phyloP scores from a whole-genome alignment of 129 eudicot species.

The Pseudognaphalium luteoalbum region DNA sequence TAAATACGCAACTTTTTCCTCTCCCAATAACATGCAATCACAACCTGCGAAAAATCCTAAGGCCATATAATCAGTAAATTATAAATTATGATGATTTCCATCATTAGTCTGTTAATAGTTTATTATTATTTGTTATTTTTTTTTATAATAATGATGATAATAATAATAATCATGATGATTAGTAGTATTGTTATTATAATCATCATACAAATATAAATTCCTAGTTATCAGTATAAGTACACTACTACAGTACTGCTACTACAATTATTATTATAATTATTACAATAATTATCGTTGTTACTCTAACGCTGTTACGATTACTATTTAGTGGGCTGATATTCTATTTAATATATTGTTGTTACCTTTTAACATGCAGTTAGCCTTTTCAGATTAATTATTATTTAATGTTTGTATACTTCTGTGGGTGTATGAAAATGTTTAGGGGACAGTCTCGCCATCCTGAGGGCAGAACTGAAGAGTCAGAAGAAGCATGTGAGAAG shows the following conservation, averaged over 20 bases:
- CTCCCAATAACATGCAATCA: not conserved
- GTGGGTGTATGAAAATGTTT: conserved; percentile 14
- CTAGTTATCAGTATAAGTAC: no score
- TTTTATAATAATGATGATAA: no score
- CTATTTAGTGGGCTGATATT: no score
- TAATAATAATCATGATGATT: no score
- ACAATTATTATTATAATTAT: no score
- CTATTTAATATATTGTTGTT: no score
- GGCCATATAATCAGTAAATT: not conserved
- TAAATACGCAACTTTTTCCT: not conserved
- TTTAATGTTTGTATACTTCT: not conserved
- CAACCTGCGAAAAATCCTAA: not conserved
- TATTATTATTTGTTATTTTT: not conserved
- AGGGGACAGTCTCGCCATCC: conserved; percentile 86
- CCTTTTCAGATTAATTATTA: conserved; percentile 7
- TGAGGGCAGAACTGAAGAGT: conserved; percentile 85
- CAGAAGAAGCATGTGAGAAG: conserved; percentile 88
- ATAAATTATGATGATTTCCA: not conserved
- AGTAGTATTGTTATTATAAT: no score
- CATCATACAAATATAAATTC: no score
- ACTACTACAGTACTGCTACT: no score
- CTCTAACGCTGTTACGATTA: no score
- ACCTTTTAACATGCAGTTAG: not conserved
- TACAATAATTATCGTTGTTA: no score
- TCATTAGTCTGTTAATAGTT: not conserved